Percentiles rank a stretch among this genome's conserved stretches.
Conservation (phyloP, 75 land plant genomes). For the Adiantum capillusveneris region DNA sequence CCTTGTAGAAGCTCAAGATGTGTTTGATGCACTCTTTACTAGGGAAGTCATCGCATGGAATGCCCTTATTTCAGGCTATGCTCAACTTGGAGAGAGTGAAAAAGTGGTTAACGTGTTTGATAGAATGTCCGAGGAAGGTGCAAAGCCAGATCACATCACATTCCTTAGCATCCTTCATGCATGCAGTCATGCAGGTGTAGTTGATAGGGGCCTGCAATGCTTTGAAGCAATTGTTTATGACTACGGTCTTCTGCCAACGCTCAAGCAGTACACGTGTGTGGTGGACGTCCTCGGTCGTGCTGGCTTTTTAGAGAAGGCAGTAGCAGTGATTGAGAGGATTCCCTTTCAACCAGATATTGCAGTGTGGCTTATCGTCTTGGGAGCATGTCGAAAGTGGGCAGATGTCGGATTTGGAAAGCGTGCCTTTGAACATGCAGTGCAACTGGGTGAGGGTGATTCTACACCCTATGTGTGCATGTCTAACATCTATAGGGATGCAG, state of each 20-base stretch:
- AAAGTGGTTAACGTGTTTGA: constrained; percentile 25
- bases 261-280: constrained; percentile 42
- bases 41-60: constrained; percentile 30
- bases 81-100: constrained; percentile 27
- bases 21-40: constrained; percentile 13
- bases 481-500: no score
- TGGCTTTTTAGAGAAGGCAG: constrained; percentile 21
- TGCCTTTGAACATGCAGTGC: no score
- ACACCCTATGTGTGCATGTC: no score
- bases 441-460: no score
- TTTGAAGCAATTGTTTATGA: constrained; percentile 15
- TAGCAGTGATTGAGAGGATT: constrained; percentile 15
- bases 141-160: constrained; percentile 22
- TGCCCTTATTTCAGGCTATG: constrained; percentile 31
- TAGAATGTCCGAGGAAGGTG: constrained; percentile 21
- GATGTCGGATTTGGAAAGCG: constrained; percentile 7
- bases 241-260: constrained; percentile 12
- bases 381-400: constrained; percentile 17
- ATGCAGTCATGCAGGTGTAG: constrained; percentile 22
- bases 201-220: constrained; percentile 5
- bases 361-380: constrained; percentile 26
- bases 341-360: constrained; percentile 18
- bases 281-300: constrained; percentile 46
- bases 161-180: constrained; percentile 22
- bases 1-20: constrained; percentile 5